Base-by-base conservation (phyloP, 2,329 filamentous ascomycete genomes). In the Parastagonospora nodorum region DNA sequence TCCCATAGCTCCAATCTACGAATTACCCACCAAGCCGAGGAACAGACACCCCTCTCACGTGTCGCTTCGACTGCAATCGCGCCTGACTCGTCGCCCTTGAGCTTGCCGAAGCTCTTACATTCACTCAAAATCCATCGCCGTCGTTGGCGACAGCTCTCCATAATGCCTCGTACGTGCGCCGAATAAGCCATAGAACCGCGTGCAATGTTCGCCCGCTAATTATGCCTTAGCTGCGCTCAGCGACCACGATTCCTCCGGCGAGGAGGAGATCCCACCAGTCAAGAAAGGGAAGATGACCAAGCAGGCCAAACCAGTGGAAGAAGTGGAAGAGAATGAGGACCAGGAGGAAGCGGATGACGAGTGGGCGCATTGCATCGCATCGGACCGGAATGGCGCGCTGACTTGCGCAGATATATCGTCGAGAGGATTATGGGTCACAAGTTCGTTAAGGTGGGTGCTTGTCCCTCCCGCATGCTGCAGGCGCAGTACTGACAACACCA, bases 341-440 rank as follows among this genome's bases (percentile, higher is more conserved):
- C 67, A 66, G 1, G 67, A 67, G 1, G 71, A 74, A 8, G 71
- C 66, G 45, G 75, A 74, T 5, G 74, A 81, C 16, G 77, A 80
- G 29, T 83, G 79, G 58, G 75, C 50, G 69, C 69, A 16, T 35
- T 8, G 14, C 28, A 12, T 14, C 8, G 29, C 44, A 11, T 42
- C n/a, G n/a, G 8, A 27, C 10, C 16, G 19, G 31, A 19, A 40
- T 30, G 46, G 45, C 37, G 52, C 32, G 51, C 63, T 74, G 46
- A 70, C 57, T 63, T 8, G 46, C 49, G 69, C 57, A 90, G 88
- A 66, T 92, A 83, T 63, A 82, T 90, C 11, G 89, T 94, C 4
- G 88, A 93, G 68, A 82, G 84, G 61, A 92, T 94, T 60, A 68
- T 86, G 39, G 79, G 76, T 29, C 90, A 93, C 73, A 80, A 82